Base-by-base conservation (phyloP, 345 rosid species). In the Gossypium mustelinum region DNA sequence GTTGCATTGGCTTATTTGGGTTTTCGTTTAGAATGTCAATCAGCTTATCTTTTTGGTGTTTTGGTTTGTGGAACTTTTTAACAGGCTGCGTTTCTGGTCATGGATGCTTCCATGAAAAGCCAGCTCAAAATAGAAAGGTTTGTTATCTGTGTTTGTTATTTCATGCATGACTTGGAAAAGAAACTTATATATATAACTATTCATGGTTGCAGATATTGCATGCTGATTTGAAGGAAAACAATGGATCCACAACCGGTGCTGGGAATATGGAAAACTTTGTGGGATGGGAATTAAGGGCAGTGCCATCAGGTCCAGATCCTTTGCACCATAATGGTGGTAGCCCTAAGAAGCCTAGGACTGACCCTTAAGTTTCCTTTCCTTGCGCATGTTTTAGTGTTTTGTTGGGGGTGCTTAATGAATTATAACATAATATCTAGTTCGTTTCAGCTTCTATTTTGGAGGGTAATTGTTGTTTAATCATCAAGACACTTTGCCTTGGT, bases 251-350 rank as follows among this genome's bases (percentile, higher is more conserved):
- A 25, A 25, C 64, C 56, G 64, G 18, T 56, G 12, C 55, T 66
- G 76, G 62, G 11, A 41, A 56, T 20, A 73, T 39, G 11, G 58
- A 50, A 76, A 67, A 54, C 11, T 2, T 75, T 45, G 66, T 57
- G 57, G 50, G 18, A n/a, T 65, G 73, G 75, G 92, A 86, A 82
- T 47, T 92, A 20, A 87, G 94, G 84, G 68, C 80, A n/a, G 91
- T 78, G 78, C 97, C 96, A 27, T 81, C 92, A 11, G 97, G 97
- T 48, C 96, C 96, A 58, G 94, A 92, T 73, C 97, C 97, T 44
- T 77, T 92, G 75, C 96, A 92, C 80, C 97, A 92, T 76, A 87
- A 92, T 75, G 89, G 88, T 12, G 86, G 80, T 27, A 76, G 76
- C 77, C 96, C 96, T 52, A 88, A 84, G 80, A 81, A 90, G 68